phyloP scores from a whole-genome alignment of 139 green algal genomes.

The Closterium sp. region DNA sequence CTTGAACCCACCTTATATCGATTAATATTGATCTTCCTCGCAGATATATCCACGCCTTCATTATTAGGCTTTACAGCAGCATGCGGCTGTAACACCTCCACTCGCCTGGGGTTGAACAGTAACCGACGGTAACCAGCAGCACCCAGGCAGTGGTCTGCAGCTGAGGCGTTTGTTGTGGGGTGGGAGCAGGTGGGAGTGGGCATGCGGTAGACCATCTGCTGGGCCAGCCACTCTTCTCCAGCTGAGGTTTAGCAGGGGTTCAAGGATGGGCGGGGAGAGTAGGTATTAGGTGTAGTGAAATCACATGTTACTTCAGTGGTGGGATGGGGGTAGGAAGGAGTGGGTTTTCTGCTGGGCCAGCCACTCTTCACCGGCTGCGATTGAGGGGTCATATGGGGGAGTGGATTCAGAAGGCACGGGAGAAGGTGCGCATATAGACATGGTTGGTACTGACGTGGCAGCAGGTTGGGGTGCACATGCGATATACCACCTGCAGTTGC shows the following conservation, averaged over 20 bases:
- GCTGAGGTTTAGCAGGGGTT: too few relatives aligned
- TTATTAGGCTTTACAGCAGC: neutral
- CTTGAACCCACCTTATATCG: neutral
- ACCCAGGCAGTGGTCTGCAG: neutral
- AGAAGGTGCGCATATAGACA: too few relatives aligned
- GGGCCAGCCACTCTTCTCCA: neutral
- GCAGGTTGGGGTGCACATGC: too few relatives aligned
- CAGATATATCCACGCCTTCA: neutral
- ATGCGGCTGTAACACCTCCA: neutral
- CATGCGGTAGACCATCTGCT: neutral
- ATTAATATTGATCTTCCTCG: neutral
- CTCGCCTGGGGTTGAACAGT: neutral
- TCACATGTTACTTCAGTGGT: too few relatives aligned
- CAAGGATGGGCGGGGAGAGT: too few relatives aligned
- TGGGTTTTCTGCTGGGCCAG: neutral
- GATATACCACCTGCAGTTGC: too few relatives aligned
- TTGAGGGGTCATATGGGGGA: too few relatives aligned
- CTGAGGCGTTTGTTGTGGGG: neutral
- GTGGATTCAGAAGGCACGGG: too few relatives aligned
- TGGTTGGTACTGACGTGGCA: too few relatives aligned
- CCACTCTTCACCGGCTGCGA: too few relatives aligned
- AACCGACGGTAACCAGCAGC: neutral
- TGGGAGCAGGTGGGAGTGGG: neutral
- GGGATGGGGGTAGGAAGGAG: neutral
- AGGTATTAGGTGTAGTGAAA: too few relatives aligned